phyloP scores from a whole-genome alignment of 2,329 filamentous ascomycete species.

The Talaromyces verruculosus region DNA sequence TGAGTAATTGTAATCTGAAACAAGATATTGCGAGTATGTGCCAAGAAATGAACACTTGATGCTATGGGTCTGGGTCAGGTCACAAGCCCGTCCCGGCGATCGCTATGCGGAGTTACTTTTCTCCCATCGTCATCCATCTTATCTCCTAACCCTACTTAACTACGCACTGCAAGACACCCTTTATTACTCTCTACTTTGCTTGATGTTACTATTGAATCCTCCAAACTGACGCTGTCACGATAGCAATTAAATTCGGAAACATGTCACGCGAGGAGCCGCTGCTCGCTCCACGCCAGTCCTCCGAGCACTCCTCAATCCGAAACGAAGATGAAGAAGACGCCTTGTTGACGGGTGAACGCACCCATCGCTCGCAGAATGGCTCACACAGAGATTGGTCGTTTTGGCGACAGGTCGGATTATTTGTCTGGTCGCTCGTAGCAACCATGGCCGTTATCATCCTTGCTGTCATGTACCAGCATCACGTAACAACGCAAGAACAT shows the following conservation, averaged over 20 bases:
- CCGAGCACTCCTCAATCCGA: constrained; percentile 56
- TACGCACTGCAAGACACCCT: background rate
- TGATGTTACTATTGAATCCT: background rate
- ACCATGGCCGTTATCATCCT: constrained; percentile 77
- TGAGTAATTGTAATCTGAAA: background rate
- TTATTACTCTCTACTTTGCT: background rate
- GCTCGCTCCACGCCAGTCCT: constrained; percentile 55
- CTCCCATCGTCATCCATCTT: background rate
- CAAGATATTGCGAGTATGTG: background rate
- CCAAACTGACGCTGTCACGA: background rate
- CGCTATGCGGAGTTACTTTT: background rate
- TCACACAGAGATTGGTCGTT: constrained; percentile 52
- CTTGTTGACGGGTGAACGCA: constrained; percentile 58
- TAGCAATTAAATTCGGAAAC: constrained; percentile 7
- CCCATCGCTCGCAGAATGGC: constrained; percentile 28
- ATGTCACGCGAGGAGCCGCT: constrained; percentile 53
- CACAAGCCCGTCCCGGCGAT: constrained; percentile 1
- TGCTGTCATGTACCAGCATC: constrained; percentile 75
- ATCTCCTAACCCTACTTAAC: background rate
- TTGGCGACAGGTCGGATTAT: constrained; percentile 73
- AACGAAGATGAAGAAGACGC: constrained; percentile 63
- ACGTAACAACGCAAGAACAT: constrained; percentile 47
- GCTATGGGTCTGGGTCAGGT: background rate
- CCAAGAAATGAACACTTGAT: background rate
- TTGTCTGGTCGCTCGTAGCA: constrained; percentile 78